Conservation (phyloP, 257 asterid genomes). For the Forsythia suspensa region DNA sequence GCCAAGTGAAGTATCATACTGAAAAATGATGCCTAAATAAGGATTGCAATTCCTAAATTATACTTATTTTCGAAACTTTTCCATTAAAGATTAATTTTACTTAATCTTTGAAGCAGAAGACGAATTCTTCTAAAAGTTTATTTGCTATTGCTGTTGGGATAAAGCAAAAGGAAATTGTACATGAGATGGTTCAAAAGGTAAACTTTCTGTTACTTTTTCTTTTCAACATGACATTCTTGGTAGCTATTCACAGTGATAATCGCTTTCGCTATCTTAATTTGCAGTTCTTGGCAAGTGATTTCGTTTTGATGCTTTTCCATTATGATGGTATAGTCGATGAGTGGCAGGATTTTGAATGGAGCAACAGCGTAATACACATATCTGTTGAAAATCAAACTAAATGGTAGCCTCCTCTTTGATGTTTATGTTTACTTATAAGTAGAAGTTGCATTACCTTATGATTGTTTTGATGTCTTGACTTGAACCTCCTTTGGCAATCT, state of each 20-base stretch:
- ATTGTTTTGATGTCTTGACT: not conserved
- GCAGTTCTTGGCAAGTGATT: slow-evolving; percentile 68
- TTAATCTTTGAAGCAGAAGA: slow-evolving; percentile 39
- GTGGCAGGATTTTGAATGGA: slow-evolving; percentile 75
- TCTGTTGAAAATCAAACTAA: slow-evolving; percentile 80
- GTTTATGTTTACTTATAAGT: not conserved
- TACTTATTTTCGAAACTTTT: not conserved
- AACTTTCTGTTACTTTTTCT: not conserved
- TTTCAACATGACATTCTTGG: not conserved
- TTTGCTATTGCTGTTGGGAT: slow-evolving; percentile 74
- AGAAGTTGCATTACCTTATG: not conserved
- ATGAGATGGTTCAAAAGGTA: slow-evolving; percentile 69
- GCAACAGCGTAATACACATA: slow-evolving; percentile 58
- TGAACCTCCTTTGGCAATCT: not conserved
- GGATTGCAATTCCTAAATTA: not conserved
- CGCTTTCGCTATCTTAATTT: not conserved
- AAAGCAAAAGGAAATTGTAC: slow-evolving; percentile 66
- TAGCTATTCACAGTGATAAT: slow-evolving; percentile 7
- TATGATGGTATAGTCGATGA: slow-evolving; percentile 76
- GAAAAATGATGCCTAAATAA: no score
- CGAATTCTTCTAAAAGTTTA: slow-evolving; percentile 40
- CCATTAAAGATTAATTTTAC: not conserved
- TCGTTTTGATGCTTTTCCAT: slow-evolving; percentile 87
- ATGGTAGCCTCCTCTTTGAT: slow-evolving; percentile 44
- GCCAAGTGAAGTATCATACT: not conserved